Conservation (phyloP, 2,329 filamentous ascomycete genomes). For the Diaporthe sp. region DNA sequence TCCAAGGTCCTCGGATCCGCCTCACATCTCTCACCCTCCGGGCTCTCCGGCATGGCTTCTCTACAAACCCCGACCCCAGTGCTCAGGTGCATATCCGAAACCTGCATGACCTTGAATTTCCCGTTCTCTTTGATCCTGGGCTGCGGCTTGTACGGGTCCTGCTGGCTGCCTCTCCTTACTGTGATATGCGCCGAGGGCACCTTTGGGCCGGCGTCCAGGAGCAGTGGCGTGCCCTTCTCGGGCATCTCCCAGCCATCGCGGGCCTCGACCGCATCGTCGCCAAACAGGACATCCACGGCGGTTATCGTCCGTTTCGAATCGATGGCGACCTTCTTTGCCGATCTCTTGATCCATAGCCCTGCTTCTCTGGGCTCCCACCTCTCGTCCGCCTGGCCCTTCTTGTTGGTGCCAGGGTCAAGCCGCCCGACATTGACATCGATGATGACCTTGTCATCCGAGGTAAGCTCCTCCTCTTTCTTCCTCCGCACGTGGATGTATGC, state of each 20-base stretch:
- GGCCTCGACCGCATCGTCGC: constrained; percentile 91
- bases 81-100: constrained; percentile 93
- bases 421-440: constrained; percentile 82
- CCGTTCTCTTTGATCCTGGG: constrained; percentile 88
- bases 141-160: constrained; percentile 75
- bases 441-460: constrained; percentile 80
- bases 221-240: constrained; percentile 74
- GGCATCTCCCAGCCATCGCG: constrained; percentile 83
- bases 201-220: constrained; percentile 74
- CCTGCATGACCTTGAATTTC: constrained; percentile 96
- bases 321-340: constrained; percentile 77
- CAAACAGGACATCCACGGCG: constrained; percentile 87
- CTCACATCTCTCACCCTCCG: constrained; percentile 83
- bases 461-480: constrained; percentile 88
- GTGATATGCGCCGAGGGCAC: constrained; percentile 80
- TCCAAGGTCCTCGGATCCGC: constrained; percentile 93
- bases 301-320: constrained; percentile 83
- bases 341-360: constrained; percentile 86
- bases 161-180: constrained; percentile 78
- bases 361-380: constrained; percentile 83
- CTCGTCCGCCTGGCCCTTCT: constrained; percentile 66
- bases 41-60: constrained; percentile 82
- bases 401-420: constrained; percentile 74
- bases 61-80: constrained; percentile 89
- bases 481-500: constrained; percentile 87